Base-by-base conservation (phyloP, 2,329 filamentous ascomycete genomes). In the Arthroderma sp. region DNA sequence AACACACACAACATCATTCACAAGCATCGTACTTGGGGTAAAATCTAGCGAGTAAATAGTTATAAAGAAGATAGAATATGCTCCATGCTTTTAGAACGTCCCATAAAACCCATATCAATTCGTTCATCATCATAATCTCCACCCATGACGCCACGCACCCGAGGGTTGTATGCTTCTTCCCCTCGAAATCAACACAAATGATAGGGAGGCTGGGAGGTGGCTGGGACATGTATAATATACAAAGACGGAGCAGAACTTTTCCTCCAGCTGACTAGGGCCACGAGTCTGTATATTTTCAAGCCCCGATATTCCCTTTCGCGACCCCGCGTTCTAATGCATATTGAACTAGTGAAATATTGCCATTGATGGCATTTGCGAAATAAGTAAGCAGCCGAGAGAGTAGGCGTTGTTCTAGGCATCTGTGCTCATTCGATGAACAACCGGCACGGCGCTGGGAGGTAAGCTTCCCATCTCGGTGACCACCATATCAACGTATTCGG, bases 381-480 rank as follows among this genome's bases (percentile, higher is more conserved):
- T 17, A 43, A 51, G 33, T 19, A 39, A 23, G 17, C 9, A 39
- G 6, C 1, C 13, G 23, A 17, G 19, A n/a, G 11, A n/a, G 33
- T 17, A 8, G 13, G 5, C 4, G 8, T 23, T 38, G 51, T 52
- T 51, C 47, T 58, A 56, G 35, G 59, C 57, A 39, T 73, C 73
- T 31, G 71, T 74, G 61, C 77, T 79, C 66, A 84, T 72, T 56
- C 84, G 77, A 73, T 86, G 82, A 56, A 87, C 81, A 52, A 85
- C 83, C 9, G 90, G 86, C 43, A 96, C 90, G 6, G 89, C 90
- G 65, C 86, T 91, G 0, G 90, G 87, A 54, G 90, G 88, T 61
- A 94, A 80, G 66, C 83, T 88, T 43, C 91, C 93, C 68, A 91
- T 84, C 74, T 98, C 93, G 2, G 90, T 96, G 54, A 97, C 83